Conservation (phyloP, 331 rosid species). For the Arachis monticola region DNA sequence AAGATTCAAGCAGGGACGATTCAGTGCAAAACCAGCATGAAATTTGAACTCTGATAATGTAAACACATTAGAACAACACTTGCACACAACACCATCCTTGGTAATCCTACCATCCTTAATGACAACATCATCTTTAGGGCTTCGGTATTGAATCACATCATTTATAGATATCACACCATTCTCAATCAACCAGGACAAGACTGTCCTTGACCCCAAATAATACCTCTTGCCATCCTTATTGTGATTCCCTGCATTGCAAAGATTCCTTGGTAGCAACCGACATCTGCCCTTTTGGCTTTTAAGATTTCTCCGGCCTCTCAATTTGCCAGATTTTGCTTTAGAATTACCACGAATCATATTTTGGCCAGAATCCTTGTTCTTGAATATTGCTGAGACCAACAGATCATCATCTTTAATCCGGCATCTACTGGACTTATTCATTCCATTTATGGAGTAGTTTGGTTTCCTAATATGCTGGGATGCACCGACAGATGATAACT, state of each 20-base stretch:
- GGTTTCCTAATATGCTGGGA: constrained; percentile 49
- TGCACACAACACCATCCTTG: constrained; percentile 83
- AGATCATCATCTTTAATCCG: constrained; percentile 89
- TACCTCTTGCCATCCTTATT: constrained; percentile 70
- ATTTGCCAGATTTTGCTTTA: constrained; percentile 57
- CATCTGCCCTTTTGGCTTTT: constrained; percentile 71
- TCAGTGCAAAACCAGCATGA: constrained; percentile 82
- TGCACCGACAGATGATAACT: constrained; percentile 47
- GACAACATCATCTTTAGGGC: constrained; percentile 65
- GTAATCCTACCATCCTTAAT: constrained; percentile 79
- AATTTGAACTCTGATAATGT: constrained; percentile 80
- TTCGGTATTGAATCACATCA: constrained; percentile 79
- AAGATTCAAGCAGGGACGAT: constrained; percentile 91
- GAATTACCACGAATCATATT: constrained; percentile 44
- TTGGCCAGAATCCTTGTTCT: constrained; percentile 61
- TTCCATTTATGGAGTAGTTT: constrained; percentile 50
- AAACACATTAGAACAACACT: constrained; percentile 70
- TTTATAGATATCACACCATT: constrained; percentile 67
- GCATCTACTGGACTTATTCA: constrained; percentile 58
- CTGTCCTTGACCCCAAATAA: constrained; percentile 69
- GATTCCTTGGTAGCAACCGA: constrained; percentile 78
- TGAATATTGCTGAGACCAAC: constrained; percentile 84
- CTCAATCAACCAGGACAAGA: constrained; percentile 89
- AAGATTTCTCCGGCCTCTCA: constrained; percentile 59
- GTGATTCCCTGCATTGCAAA: constrained; percentile 70